Conservation (phyloP, 176 grass and related monocot species). For the Ananas comosus region DNA sequence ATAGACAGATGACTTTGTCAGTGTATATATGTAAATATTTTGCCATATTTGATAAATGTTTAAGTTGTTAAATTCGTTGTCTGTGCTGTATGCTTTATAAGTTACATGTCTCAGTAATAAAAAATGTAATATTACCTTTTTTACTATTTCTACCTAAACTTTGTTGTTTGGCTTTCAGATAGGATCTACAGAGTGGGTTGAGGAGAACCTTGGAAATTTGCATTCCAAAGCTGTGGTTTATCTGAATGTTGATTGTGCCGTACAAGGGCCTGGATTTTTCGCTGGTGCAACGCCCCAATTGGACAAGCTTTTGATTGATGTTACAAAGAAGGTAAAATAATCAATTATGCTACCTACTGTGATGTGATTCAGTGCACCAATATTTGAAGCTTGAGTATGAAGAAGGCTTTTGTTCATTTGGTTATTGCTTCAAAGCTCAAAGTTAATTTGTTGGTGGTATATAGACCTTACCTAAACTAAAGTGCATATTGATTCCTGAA, state of each 20-base stretch:
- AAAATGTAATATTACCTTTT: neutral
- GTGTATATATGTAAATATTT: no score
- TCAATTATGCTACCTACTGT: neutral
- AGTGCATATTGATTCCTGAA: no score
- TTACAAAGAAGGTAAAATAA: slow-evolving; percentile 61
- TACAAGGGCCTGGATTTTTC: slow-evolving; percentile 83
- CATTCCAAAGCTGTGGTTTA: slow-evolving; percentile 92
- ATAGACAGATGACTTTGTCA: no score
- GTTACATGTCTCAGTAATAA: neutral
- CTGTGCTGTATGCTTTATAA: neutral
- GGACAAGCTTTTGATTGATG: slow-evolving; percentile 64
- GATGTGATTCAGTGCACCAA: neutral
- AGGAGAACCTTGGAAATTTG: slow-evolving; percentile 81
- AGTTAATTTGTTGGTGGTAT: neutral
- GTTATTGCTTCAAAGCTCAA: slow-evolving; percentile 65
- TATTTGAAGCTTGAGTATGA: neutral
- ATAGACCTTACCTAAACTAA: no score
- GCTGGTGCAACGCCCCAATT: slow-evolving; percentile 72
- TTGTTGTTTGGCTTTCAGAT: slow-evolving; percentile 48
- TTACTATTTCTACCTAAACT: slow-evolving; percentile 9
- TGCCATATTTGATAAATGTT: no score
- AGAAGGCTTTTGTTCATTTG: slow-evolving; percentile 10
- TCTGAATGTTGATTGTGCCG: slow-evolving; percentile 96
- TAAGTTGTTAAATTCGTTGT: neutral
- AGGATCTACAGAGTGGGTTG: slow-evolving; percentile 80